Evolutionary conservation across 2,329 filamentous ascomycete species (phyloP).

Genomic region (Pseudocercospora fuligena): DNA sequence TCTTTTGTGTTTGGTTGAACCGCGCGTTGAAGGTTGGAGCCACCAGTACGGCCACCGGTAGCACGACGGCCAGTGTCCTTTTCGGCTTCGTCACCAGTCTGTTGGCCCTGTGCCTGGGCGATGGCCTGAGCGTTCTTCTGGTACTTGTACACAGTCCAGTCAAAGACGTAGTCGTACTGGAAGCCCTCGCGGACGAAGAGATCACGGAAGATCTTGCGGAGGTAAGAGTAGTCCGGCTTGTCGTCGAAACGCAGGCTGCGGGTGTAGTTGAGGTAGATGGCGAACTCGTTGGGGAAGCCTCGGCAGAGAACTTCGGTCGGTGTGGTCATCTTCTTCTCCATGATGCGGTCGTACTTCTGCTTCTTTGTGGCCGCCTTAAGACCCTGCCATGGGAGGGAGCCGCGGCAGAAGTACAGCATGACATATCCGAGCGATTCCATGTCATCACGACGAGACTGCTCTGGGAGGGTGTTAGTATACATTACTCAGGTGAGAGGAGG

Average conservation of each 20-base stretch:
- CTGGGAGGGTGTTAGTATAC: constrained; percentile 49
- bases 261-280: constrained; percentile 99
- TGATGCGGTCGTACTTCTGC: constrained; percentile 99
- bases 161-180: constrained; percentile 99
- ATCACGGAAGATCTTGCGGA: constrained; percentile 99
- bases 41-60: constrained; percentile 63
- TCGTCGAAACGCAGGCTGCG: constrained; percentile 98
- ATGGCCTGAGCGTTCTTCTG: constrained; percentile 98
- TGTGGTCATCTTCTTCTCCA: constrained; percentile 99
- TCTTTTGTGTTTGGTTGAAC: constrained; percentile 75
- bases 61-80: constrained; percentile 74
- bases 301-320: constrained; percentile 98
- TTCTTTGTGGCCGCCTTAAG: constrained; percentile 73
- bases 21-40: constrained; percentile 65
- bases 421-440: constrained; percentile 99
- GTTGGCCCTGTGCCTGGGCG: constrained; percentile 72
- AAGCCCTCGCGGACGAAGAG: constrained; percentile 98
- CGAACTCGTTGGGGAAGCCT: constrained; percentile 98
- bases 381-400: constrained; percentile 97
- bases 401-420: constrained; percentile 99
- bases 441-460: constrained; percentile 98
- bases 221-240: constrained; percentile 99
- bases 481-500: not conserved
- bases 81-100: constrained; percentile 64
- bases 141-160: constrained; percentile 99